Base-by-base conservation (phyloP, 2,329 filamentous ascomycete genomes). In the Dryadomyces sulphureus region DNA sequence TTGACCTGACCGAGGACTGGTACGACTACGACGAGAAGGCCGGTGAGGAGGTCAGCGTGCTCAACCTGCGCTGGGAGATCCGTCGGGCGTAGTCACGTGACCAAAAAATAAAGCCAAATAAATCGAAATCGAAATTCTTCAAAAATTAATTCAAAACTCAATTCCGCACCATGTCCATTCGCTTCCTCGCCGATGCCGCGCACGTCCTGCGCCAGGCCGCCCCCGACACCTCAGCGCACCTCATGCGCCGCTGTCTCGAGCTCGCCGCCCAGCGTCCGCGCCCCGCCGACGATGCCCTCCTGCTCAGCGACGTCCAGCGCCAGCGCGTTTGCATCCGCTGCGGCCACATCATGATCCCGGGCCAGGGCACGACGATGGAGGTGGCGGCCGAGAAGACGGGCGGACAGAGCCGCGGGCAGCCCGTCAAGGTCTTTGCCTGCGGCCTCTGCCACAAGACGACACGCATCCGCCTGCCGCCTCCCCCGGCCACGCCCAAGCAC, bases 11-110 rank as follows among this genome's bases (percentile, higher is more conserved):
- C 0, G 92, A 98, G 22, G 92, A 98, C 56, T 98, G 92, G 92
- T 98, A 84, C 62, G 90, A 96, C 56, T 98, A 96, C 57, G 89
- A 96, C 55, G 89, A 96, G 65, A 95, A 96, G 68, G 75, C 85
- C 0, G 74, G 81, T 1, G 86, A 94, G 43, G 89, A 96, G 62
- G 89, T 95, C 41, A 92, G 85, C 62, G 88, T 95, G 60, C 90
- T 87, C 60, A 85, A 92, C 25, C 63, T 94, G 46, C 84, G 77
- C 50, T 98, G 88, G 87, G 81, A 88, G 54, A 83, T 98, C 54
- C 73, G 76, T 52, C 73, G 87, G 53, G 76, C 79, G 32, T 92
- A 14, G 8, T 16, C 25, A 42, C 25, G 27, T 35, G 41, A 43
- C 20, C 4, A 12, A 14, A 4, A 4, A 32, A 9, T 32, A 32